phyloP scores from a whole-genome alignment of 1,284 basidiomycete species.

The Fomitiporia mediterranea region DNA sequence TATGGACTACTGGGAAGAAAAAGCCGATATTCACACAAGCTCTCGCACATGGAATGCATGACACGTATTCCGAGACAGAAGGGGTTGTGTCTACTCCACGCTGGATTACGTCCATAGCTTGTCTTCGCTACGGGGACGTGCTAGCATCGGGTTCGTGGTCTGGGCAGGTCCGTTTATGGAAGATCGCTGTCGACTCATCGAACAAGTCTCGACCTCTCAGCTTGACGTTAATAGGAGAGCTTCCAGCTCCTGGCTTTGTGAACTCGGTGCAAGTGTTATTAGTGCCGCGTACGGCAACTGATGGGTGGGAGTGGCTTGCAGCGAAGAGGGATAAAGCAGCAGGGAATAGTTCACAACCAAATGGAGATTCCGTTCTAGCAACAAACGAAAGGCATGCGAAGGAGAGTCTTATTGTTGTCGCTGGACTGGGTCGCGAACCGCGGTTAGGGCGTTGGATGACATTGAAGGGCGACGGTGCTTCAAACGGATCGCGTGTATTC shows the following conservation, averaged over 20 bases:
- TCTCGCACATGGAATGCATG: conserved; percentile 83
- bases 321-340: conserved; percentile 17
- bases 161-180: conserved; percentile 85
- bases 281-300: conserved; percentile 49
- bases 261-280: conserved; percentile 85
- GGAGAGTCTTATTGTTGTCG: conserved; percentile 61
- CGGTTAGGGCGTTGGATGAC: conserved; percentile 86
- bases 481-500: conserved; percentile 15
- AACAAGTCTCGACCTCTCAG: conserved; percentile 32
- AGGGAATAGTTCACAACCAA: background rate
- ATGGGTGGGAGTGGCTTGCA: conserved; percentile 40
- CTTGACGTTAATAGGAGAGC: conserved; percentile 61
- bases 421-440: conserved; percentile 83
- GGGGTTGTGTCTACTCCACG: conserved; percentile 75
- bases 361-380: background rate
- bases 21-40: conserved; percentile 87
- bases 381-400: conserved; percentile 20
- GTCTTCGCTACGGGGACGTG: conserved; percentile 84
- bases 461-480: conserved; percentile 41
- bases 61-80: conserved; percentile 64
- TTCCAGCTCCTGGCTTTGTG: conserved; percentile 74
- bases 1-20: conserved; percentile 95
- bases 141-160: conserved; percentile 96
- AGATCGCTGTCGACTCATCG: conserved; percentile 47
- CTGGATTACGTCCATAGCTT: conserved; percentile 86